phyloP scores from a whole-genome alignment of 2,329 filamentous ascomycete species.

The Colletotrichum filicis region DNA sequence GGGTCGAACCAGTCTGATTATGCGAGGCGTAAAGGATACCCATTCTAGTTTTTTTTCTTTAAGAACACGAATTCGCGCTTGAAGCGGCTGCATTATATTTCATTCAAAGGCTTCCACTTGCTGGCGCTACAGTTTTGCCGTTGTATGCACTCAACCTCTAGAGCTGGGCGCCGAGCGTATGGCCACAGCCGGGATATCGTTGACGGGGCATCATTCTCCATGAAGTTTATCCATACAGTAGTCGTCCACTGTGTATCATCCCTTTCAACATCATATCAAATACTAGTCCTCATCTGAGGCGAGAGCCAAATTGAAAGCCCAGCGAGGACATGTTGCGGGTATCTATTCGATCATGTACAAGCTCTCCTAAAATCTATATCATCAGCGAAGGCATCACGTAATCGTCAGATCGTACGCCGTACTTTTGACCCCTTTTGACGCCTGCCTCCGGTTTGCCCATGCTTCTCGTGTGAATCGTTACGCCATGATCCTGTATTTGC shows the following conservation, averaged over 20 bases:
- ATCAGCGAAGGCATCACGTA: slow-evolving; percentile 31
- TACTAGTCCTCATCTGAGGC: not conserved
- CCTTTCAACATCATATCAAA: not conserved
- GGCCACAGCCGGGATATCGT: too few species aligned
- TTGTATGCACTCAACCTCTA: too few species aligned
- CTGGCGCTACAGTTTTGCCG: too few species aligned
- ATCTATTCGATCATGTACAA: slow-evolving; percentile 37
- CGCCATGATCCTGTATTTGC: slow-evolving; percentile 23
- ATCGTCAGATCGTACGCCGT: slow-evolving; percentile 29
- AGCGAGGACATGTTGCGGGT: slow-evolving; percentile 31
- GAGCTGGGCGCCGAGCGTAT: too few species aligned
- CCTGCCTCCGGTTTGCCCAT: slow-evolving; percentile 32
- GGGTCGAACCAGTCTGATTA: not conserved
- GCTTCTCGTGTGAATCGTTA: slow-evolving; percentile 29
- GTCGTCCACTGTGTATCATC: not conserved
- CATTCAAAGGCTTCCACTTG: not conserved
- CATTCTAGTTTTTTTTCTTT: not conserved
- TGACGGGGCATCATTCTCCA: not conserved
- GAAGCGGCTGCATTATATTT: not conserved
- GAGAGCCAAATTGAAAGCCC: slow-evolving; percentile 16
- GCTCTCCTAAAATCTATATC: slow-evolving; percentile 34
- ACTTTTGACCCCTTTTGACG: slow-evolving; percentile 30
- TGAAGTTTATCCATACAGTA: not conserved
- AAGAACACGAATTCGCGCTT: too few species aligned
- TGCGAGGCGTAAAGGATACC: slow-evolving; percentile 22